Conservation (phyloP, 2,329 filamentous ascomycete species). For the Fusarium ambrosium region DNA sequence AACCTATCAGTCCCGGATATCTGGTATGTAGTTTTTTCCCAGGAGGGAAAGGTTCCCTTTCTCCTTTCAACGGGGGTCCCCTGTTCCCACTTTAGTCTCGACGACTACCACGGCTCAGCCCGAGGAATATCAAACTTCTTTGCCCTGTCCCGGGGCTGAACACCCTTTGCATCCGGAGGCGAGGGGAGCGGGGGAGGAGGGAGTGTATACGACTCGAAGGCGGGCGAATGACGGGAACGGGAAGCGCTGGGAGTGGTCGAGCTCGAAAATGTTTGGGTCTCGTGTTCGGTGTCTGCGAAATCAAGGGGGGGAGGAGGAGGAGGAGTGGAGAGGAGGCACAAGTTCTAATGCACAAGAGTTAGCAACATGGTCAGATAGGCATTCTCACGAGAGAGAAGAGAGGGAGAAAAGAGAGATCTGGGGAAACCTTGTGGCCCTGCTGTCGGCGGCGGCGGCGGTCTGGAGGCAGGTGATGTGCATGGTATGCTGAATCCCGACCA, state of each 20-base stretch:
- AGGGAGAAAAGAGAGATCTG: neutral
- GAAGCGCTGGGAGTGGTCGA: neutral
- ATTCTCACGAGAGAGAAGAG: neutral
- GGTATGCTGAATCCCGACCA: conserved; percentile 6
- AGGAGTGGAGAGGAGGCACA: neutral
- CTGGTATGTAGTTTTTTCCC: conserved; percentile 35
- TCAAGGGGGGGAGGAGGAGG: neutral
- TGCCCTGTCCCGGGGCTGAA: neutral
- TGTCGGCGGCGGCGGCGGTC: neutral
- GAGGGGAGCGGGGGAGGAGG: conserved; percentile 10
- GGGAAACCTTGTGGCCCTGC: neutral
- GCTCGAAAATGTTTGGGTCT: neutral
- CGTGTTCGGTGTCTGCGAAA: neutral
- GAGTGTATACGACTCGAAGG: neutral
- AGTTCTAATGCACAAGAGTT: neutral
- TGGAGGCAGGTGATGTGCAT: conserved; percentile 13
- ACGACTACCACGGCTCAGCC: conserved; percentile 2
- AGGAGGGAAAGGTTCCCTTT: conserved; percentile 23
- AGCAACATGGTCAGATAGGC: neutral
- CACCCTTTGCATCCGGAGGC: neutral
- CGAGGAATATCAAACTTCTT: conserved; percentile 23
- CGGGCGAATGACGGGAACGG: neutral
- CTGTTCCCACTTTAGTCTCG: neutral
- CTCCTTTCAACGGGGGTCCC: neutral
- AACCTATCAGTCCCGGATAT: conserved; percentile 20